A percentile compares a stretch with the other conserved stretches of the same genome.
These are phyloP conservation scores for Boletus pseudopeckii DNA, from an alignment of 768 basidiomycete species.

Conservation along the genomic window DNA sequence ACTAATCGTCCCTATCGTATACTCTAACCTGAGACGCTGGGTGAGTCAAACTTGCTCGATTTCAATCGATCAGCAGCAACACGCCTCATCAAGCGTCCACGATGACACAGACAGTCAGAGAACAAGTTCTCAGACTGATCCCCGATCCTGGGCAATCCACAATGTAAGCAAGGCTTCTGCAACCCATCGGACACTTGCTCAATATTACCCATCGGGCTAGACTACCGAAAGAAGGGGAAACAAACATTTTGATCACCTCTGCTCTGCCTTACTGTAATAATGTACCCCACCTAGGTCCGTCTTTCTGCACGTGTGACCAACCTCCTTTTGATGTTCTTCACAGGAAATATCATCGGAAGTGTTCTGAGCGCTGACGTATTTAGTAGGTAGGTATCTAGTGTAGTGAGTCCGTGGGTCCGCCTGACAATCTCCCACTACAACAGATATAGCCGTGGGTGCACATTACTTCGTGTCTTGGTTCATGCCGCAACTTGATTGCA, in stretches of 20 bases:
- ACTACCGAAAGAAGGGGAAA: conserved; percentile 79
- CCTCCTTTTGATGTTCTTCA: conserved; percentile 2
- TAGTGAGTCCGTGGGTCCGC: background rate
- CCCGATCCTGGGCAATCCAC: conserved; percentile 50
- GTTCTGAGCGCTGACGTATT: conserved; percentile 96
- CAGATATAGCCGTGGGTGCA: conserved; percentile 59
- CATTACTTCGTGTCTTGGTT: background rate
- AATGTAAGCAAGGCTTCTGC: conserved; percentile 36
- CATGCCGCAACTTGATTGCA: conserved; percentile 8
- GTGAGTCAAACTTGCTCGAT: conserved; percentile 6
- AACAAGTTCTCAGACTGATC: conserved; percentile 48
- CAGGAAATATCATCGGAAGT: conserved; percentile 91
- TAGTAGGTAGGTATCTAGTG: conserved; percentile 63
- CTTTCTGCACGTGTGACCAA: conserved; percentile 5
- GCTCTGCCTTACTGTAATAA: conserved; percentile 97
- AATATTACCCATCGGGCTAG: conserved; percentile 30
- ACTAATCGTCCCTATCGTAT: conserved; percentile 6
- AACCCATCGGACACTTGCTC: background rate
- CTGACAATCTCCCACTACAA: background rate
- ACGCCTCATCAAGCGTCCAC: background rate
- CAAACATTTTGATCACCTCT: conserved; percentile 89
- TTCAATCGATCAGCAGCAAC: conserved; percentile 1
- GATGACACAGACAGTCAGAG: conserved; percentile 57
- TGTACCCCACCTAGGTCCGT: conserved; percentile 88
- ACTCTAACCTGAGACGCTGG: background rate